Evolutionary conservation across 2,329 filamentous ascomycete species (phyloP).

Genomic region (Xylaria sp.): DNA sequence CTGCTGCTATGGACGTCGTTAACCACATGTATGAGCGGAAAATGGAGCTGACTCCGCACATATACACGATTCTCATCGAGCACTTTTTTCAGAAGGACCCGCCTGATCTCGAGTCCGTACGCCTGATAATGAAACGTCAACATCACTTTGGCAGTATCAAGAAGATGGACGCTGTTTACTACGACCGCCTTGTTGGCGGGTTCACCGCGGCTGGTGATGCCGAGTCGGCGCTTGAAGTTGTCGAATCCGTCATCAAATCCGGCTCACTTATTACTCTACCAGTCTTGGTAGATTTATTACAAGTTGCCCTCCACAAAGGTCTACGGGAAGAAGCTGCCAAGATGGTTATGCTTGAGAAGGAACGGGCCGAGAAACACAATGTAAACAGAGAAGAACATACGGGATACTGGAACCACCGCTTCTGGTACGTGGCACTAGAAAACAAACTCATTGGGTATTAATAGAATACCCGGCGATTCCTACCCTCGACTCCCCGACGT

Average conservation of each 20-base stretch:
- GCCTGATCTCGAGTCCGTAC: slow-evolving; percentile 56
- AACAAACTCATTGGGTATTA: slow-evolving; percentile 26
- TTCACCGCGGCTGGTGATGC: slow-evolving; percentile 53
- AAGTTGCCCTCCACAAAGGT: slow-evolving; percentile 22
- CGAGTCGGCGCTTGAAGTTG: slow-evolving; percentile 44
- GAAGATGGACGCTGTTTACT: slow-evolving; percentile 45
- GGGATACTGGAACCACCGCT: slow-evolving; percentile 25
- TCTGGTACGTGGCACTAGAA: slow-evolving; percentile 24
- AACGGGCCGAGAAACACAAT: slow-evolving; percentile 17
- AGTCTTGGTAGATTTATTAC: slow-evolving; percentile 41
- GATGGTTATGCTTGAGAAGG: slow-evolving; percentile 25
- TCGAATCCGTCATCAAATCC: slow-evolving; percentile 39
- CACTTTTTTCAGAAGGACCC: slow-evolving; percentile 57
- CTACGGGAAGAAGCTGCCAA: slow-evolving; percentile 20
- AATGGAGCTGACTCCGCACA: slow-evolving; percentile 54
- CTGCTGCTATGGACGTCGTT: slow-evolving; percentile 56
- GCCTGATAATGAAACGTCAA: slow-evolving; percentile 51
- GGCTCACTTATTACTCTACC: slow-evolving; percentile 39
- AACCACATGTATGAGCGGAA: slow-evolving; percentile 53
- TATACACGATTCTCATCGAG: slow-evolving; percentile 69
- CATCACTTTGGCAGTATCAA: slow-evolving; percentile 28
- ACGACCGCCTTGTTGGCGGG: slow-evolving; percentile 50
- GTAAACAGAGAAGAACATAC: slow-evolving; percentile 8
- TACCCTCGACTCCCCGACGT: not conserved
- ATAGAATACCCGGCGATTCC: not conserved